These are phyloP conservation scores for Cadophora sp. DNA, from an alignment of 2,329 filamentous ascomycete species.

Conservation along the genomic window DNA sequence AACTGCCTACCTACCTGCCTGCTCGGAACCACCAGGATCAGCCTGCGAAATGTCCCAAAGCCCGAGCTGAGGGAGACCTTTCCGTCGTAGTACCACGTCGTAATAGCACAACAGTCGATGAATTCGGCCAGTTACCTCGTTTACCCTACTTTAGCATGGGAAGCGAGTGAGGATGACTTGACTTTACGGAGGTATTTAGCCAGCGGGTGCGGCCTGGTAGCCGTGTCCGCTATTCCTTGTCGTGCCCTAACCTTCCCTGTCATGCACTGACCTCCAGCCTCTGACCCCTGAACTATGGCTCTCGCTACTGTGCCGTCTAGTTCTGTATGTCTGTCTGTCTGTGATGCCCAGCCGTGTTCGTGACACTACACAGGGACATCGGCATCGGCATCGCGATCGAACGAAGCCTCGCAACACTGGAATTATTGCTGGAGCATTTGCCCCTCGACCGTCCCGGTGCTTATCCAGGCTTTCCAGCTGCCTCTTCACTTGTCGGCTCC, in stretches of 20 bases:
- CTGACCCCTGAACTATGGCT: not conserved
- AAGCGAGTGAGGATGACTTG: not conserved
- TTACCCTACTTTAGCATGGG: not conserved
- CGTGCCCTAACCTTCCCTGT: not conserved
- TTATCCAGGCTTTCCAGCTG: not conserved
- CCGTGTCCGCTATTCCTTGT: not conserved
- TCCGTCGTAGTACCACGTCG: too few species aligned
- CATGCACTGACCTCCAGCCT: not conserved
- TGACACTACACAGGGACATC: not conserved
- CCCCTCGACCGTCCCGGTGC: not conserved
- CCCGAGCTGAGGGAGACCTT: not conserved
- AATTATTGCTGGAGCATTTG: not conserved
- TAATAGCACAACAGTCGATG: not conserved
- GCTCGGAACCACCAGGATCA: not conserved
- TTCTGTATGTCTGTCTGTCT: not conserved
- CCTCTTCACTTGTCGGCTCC: not conserved
- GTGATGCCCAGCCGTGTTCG: constrained; percentile 11
- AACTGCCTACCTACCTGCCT: too few species aligned
- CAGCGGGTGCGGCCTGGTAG: not conserved
- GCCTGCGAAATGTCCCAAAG: not conserved
- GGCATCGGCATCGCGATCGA: constrained; percentile 1
- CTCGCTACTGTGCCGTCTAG: not conserved
- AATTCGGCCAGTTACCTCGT: not conserved
- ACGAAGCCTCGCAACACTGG: not conserved
- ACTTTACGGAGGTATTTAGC: too few species aligned